Evolutionary conservation across 345 rosid species (phyloP).

Genomic region (Salix dunnii): DNA sequence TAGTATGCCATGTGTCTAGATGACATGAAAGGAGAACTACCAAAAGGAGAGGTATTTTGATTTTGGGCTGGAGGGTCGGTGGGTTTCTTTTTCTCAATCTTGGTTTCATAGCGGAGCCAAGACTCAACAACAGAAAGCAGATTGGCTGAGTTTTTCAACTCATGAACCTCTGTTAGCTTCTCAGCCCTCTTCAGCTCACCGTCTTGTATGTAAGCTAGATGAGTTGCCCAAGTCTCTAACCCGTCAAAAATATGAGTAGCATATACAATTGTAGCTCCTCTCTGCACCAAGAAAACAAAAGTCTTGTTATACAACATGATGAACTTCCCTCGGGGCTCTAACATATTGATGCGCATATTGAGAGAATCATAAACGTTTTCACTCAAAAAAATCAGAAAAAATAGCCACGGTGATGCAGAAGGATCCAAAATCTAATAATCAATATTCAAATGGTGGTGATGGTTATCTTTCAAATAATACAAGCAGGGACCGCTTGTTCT

Average conservation of each 20-base stretch:
- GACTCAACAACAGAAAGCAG: constrained; percentile 81
- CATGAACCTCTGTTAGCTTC: constrained; percentile 49
- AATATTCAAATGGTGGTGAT: neutral
- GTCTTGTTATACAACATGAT: neutral
- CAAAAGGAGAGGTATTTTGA: constrained; percentile 46
- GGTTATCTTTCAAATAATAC: neutral
- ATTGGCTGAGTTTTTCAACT: constrained; percentile 60
- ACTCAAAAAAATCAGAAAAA: neutral
- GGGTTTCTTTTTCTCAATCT: constrained; percentile 49
- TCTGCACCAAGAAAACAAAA: constrained; percentile 26
- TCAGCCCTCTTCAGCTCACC: constrained; percentile 62
- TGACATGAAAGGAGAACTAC: constrained; percentile 62
- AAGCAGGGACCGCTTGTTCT: neutral
- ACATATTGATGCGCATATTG: neutral
- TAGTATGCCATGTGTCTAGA: constrained; percentile 94
- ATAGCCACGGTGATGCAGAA: neutral
- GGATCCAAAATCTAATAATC: too few species aligned
- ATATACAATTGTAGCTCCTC: constrained; percentile 86
- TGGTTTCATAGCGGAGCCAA: constrained; percentile 83
- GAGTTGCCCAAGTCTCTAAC: constrained; percentile 83
- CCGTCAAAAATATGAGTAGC: constrained; percentile 96
- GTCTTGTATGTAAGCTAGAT: constrained; percentile 81
- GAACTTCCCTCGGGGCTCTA: neutral
- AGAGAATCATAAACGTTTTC: neutral
- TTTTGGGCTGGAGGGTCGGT: constrained; percentile 32